A percentile compares a stretch with the other conserved stretches of the same genome.
These are phyloP conservation scores for Coffea canephora DNA, from an alignment of 257 asterid genomes.

Conservation along the genomic window DNA sequence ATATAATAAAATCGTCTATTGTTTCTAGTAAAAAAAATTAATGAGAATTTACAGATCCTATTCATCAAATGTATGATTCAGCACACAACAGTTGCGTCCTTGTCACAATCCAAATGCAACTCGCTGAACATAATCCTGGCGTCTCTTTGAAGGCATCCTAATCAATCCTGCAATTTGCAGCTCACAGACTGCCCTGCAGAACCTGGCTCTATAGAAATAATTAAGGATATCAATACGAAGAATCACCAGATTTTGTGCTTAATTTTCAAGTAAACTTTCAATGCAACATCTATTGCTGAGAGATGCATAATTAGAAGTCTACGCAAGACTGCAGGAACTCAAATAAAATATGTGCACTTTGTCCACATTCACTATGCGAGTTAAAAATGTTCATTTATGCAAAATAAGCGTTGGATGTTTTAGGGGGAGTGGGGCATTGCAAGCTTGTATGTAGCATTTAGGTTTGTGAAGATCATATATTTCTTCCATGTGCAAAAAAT, in stretches of 20 bases:
- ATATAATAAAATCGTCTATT: too few relatives aligned
- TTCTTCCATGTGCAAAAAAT: not conserved
- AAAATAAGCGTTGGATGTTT: not conserved
- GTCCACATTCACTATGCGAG: not conserved
- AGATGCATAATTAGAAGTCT: not conserved
- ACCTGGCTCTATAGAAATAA: constrained; percentile 62
- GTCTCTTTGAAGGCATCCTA: constrained; percentile 91
- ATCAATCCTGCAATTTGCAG: constrained; percentile 86
- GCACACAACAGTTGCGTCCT: not conserved
- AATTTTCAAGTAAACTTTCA: not conserved
- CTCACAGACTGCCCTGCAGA: constrained; percentile 88
- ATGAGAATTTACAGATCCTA: not conserved
- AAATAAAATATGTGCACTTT: too few relatives aligned
- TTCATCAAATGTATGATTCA: not conserved
- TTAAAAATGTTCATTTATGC: not conserved
- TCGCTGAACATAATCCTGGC: constrained; percentile 93
- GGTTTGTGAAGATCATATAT: not conserved
- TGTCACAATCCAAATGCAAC: constrained; percentile 78
- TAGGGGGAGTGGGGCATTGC: too few relatives aligned
- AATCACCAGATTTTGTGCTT: not conserved
- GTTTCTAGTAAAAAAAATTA: too few relatives aligned
- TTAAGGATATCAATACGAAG: constrained; percentile 41
- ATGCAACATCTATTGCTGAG: not conserved
- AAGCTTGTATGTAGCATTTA: not conserved
- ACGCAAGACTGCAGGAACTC: not conserved